Percentiles rank a stretch among this genome's conserved stretches.
phyloP scores from a whole-genome alignment of 208 protist genomes.

The Acanthamoeba quina region DNA sequence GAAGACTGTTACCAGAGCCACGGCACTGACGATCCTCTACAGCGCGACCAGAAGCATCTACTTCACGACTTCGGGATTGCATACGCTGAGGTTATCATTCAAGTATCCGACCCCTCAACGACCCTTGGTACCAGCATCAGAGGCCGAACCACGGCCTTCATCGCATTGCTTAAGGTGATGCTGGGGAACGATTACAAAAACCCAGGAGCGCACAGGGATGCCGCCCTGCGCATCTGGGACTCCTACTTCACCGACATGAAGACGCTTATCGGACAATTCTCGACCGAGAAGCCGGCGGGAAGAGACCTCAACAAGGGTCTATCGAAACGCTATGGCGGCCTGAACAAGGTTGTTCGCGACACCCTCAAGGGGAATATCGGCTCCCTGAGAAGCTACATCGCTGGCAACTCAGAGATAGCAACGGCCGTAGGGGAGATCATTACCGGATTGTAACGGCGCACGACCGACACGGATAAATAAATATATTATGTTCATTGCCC shows the following conservation, averaged over 20 bases:
- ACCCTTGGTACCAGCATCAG: not conserved
- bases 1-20: not conserved
- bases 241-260: not conserved
- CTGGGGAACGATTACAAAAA: not conserved
- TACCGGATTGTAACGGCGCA: no score
- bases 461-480: no score
- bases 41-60: not conserved
- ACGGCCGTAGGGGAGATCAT: no score
- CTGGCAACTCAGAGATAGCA: not conserved
- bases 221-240: not conserved
- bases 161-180: not conserved
- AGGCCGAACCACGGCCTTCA: not conserved
- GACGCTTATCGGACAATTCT: not conserved
- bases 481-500: no score
- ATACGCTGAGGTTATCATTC: not conserved
- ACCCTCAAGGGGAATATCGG: not conserved
- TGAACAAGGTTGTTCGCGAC: not conserved
- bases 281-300: not conserved
- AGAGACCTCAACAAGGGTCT: not conserved
- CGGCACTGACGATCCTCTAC: not conserved
- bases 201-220: not conserved
- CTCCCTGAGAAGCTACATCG: conserved; percentile 53
- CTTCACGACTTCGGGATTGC: not conserved
- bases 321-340: not conserved
- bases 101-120: not conserved